phyloP scores from a whole-genome alignment of 768 basidiomycete species.

The Collybiopsis luxurians region DNA sequence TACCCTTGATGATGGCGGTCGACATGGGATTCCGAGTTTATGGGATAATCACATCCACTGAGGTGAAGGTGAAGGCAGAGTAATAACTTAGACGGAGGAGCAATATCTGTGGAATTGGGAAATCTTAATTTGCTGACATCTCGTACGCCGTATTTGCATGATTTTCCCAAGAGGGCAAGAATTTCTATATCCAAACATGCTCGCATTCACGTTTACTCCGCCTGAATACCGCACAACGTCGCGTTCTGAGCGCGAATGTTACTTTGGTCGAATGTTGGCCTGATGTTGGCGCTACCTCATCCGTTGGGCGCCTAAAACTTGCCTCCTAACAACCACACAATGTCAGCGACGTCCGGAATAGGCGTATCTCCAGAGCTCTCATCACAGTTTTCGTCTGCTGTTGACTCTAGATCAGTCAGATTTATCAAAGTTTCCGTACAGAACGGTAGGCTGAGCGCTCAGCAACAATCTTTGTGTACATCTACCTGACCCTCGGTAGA shows the following conservation, averaged over 20 bases:
- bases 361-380: slow-evolving; percentile 56
- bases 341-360: slow-evolving; percentile 79
- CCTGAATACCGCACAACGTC: too few relatives aligned
- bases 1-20: slow-evolving; percentile 53
- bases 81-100: not conserved
- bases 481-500: slow-evolving; percentile 42
- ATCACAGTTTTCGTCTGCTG: slow-evolving; percentile 54
- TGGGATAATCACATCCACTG: not conserved
- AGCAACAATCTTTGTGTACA: slow-evolving; percentile 66
- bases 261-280: too few relatives aligned
- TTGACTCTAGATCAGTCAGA: slow-evolving; percentile 48
- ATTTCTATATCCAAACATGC: too few relatives aligned
- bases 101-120: too few relatives aligned
- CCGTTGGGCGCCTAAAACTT: not conserved
- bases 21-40: slow-evolving; percentile 42
- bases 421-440: slow-evolving; percentile 78
- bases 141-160: too few relatives aligned
- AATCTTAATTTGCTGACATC: too few relatives aligned
- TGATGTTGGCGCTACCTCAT: too few relatives aligned
- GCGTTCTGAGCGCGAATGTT: too few relatives aligned
- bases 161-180: too few relatives aligned
- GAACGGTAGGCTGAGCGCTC: slow-evolving; percentile 52
- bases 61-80: not conserved
- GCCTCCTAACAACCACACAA: slow-evolving; percentile 24
- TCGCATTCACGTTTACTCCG: too few relatives aligned